phyloP scores from a whole-genome alignment of 768 basidiomycete genomes.

The Lentinula sp. region DNA sequence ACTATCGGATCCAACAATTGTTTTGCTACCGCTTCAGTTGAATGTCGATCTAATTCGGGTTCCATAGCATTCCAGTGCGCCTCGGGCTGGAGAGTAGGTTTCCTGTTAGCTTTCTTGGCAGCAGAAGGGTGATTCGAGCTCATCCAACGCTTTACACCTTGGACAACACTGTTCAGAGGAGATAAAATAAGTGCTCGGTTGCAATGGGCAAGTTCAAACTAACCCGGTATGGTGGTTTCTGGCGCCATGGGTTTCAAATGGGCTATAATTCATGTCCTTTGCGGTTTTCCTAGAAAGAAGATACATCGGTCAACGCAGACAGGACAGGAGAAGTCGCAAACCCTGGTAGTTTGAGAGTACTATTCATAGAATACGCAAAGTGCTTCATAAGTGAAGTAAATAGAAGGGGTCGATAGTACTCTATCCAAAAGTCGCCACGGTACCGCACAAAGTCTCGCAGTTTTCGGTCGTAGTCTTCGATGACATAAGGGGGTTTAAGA shows the following conservation, averaged over 20 bases:
- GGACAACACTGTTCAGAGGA: slow-evolving; percentile 49
- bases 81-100: slow-evolving; percentile 28
- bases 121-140: slow-evolving; percentile 41
- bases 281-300: slow-evolving; percentile 53
- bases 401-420: slow-evolving; percentile 80
- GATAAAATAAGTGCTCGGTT: not conserved
- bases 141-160: slow-evolving; percentile 78
- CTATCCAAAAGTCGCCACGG: slow-evolving; percentile 77
- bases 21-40: slow-evolving; percentile 55
- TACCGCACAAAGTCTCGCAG: slow-evolving; percentile 54
- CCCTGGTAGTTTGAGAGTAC: slow-evolving; percentile 80
- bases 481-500: slow-evolving; percentile 59
- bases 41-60: slow-evolving; percentile 32
- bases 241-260: slow-evolving; percentile 61
- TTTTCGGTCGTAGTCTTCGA: slow-evolving; percentile 58
- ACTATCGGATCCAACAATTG: slow-evolving; percentile 59
- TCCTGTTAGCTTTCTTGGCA: slow-evolving; percentile 32
- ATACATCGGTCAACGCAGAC: not conserved
- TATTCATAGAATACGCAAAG: slow-evolving; percentile 92
- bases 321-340: slow-evolving; percentile 23
- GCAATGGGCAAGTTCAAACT: not conserved
- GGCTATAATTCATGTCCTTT: slow-evolving; percentile 64
- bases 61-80: slow-evolving; percentile 23
- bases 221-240: slow-evolving; percentile 28
- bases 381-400: slow-evolving; percentile 86